Base-by-base conservation (phyloP, 169 alveolate genomes). In the Eimeria tenella region DNA sequence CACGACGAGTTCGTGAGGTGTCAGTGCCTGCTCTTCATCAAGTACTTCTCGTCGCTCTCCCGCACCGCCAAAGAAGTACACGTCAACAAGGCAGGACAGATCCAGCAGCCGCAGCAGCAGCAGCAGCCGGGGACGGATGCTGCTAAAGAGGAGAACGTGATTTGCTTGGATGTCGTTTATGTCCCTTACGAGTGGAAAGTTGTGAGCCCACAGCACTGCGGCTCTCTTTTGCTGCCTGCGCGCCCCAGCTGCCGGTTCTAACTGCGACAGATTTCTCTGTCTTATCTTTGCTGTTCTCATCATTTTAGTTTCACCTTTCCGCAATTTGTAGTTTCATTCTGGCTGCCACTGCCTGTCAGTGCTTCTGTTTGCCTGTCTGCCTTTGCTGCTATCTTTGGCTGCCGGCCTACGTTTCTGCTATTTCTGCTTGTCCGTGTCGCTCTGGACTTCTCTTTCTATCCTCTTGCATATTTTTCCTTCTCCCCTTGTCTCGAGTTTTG, bases 161-260 rank as follows among this genome's bases (percentile, higher is more conserved):
- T 84, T 49, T 84, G 92, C 63, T 49, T 84, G 23, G 92, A 84
- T 62, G 79, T 84, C 60, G 62, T 84, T 68, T 68, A 53, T 50
- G 92, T 84, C 52, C 77, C 92, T 50, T 21, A 11, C 65, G 92
- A 53, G 9, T 84, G 92, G 92, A 21, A 49, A 15, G 77, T 84
- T n/a, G 92, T 84, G 17, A 23, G 90, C 21, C 19, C 42, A 31
- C 42, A 31, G 42, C 42, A 58, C 68, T 3, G 11, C 68, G 68
- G 19, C 68, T 17, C 68, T 31, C 42, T 31, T 31, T 31, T 31
- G 42, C 42, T 31, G 42, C 42, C 42, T 31, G 42, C 42, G 42
- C 42, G 42, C 42, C 42, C 42, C 3, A 13, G 68, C 68, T 3
- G 11, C 1, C 68, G 21, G 3, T 17, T 58, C 19, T 58, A 13